Evolutionary conservation across 78 protist genomes (phyloP).

Genomic region (Dictyostelium capitatum): DNA sequence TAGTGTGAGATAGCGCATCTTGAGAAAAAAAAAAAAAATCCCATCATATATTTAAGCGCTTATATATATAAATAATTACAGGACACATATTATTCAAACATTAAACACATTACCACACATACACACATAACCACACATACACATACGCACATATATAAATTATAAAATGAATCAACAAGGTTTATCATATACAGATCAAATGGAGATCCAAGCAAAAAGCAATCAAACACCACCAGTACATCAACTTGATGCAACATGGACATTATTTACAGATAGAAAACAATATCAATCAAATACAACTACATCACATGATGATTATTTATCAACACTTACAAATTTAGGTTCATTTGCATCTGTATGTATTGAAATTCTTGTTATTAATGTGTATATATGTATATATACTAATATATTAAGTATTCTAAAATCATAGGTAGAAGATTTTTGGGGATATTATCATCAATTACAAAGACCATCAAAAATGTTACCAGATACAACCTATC

Average conservation of each 20-base stretch:
- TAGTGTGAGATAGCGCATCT: no score
- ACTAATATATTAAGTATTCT: neutral
- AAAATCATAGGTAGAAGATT: constrained; percentile 61
- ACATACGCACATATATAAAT: neutral
- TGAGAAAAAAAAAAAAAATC: no score
- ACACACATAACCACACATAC: neutral
- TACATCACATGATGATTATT: constrained; percentile 48
- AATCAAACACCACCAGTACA: constrained; percentile 22
- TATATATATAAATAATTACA: no score
- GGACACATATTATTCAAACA: neutral
- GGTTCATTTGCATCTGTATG: constrained; percentile 74
- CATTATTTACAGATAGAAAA: constrained; percentile 40
- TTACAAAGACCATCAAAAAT: constrained; percentile 71
- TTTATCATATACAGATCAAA: constrained; percentile 31
- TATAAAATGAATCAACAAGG: constrained; percentile 23
- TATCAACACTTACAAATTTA: constrained; percentile 46
- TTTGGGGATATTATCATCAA: constrained; percentile 66
- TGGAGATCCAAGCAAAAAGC: constrained; percentile 36
- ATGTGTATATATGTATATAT: neutral
- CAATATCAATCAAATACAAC: neutral
- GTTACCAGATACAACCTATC: constrained; percentile 62
- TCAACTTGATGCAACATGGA: constrained; percentile 68
- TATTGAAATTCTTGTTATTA: neutral
- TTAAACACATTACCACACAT: neutral
- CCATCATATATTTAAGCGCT: no score